These are phyloP conservation scores for Sanghuangporus sanghuang DNA, from an alignment of 1,284 basidiomycete genomes.

Conservation along the genomic window DNA sequence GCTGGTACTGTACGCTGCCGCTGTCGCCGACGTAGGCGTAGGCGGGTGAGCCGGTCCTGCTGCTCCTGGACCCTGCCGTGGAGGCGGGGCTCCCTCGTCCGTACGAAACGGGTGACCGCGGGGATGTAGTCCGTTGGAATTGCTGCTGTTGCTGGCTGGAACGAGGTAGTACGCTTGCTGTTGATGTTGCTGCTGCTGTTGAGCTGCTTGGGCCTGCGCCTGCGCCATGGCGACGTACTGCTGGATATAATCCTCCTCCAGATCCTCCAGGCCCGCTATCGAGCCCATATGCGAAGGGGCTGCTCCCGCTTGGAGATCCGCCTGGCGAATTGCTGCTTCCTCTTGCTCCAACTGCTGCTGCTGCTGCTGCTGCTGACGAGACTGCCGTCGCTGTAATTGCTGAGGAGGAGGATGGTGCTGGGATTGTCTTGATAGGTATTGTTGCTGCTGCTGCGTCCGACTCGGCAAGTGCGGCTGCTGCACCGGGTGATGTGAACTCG, in stretches of 20 bases:
- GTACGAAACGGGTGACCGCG: constrained; percentile 10
- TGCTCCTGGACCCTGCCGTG: constrained; percentile 19
- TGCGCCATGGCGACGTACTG: constrained; percentile 22
- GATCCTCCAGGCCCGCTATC: not conserved
- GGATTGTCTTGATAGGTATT: constrained; percentile 15
- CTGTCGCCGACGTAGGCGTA: constrained; percentile 23
- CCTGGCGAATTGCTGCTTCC: not conserved
- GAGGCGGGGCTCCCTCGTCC: constrained; percentile 1
- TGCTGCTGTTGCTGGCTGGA: not conserved
- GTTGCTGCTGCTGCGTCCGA: constrained; percentile 22
- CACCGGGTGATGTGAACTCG: constrained; percentile 41
- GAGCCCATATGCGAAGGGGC: constrained; percentile 6
- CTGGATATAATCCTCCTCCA: constrained; percentile 5
- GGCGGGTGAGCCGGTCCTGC: constrained; percentile 22
- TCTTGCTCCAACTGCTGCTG: constrained; percentile 16
- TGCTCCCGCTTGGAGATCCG: constrained; percentile 3
- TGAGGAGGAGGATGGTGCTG: not conserved
- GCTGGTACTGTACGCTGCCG: constrained; percentile 19
- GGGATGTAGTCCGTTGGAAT: constrained; percentile 21
- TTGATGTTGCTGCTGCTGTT: constrained; percentile 10
- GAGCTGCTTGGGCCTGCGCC: not conserved
- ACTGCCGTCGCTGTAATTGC: constrained; percentile 20
- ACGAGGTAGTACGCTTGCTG: constrained; percentile 17
- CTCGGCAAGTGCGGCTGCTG: constrained; percentile 31
- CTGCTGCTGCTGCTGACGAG: constrained; percentile 20